A percentile compares a stretch with the other conserved stretches of the same genome.
Conservation (phyloP, 2,329 filamentous ascomycete species). For the Dactylellina haptotyla region DNA sequence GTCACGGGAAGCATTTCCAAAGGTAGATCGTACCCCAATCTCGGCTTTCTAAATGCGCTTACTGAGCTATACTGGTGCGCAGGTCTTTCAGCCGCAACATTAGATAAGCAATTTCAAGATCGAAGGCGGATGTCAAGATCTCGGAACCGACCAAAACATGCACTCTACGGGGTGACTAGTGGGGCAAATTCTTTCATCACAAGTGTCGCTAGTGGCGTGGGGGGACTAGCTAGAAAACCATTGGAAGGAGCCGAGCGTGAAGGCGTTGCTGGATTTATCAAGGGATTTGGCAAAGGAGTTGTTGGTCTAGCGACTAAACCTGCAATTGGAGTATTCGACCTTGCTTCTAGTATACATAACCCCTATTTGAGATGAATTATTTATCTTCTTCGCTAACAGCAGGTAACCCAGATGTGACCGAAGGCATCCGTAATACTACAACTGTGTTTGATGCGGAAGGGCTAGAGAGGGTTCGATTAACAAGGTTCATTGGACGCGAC, state of each 20-base stretch:
- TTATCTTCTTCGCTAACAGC: neutral
- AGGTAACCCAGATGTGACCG: conserved; percentile 73
- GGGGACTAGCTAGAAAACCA: conserved; percentile 90
- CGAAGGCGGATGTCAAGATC: conserved; percentile 91
- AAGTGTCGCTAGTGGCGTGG: conserved; percentile 91
- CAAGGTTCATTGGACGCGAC: conserved; percentile 89
- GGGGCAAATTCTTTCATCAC: conserved; percentile 95
- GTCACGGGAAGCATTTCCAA: conserved; percentile 98
- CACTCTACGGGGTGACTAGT: conserved; percentile 92
- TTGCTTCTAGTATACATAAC: conserved; percentile 80
- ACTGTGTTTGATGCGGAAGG: conserved; percentile 97
- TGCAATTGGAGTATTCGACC: conserved; percentile 93
- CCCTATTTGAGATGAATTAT: neutral
- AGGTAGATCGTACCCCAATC: conserved; percentile 61
- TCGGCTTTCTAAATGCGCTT: no score
- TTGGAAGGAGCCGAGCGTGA: conserved; percentile 96
- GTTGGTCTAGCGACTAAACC: conserved; percentile 96
- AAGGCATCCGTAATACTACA: conserved; percentile 97
- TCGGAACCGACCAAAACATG: conserved; percentile 94
- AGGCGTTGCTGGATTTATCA: conserved; percentile 92
- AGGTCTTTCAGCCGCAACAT: conserved; percentile 86
- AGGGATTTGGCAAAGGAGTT: conserved; percentile 94
- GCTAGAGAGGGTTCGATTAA: conserved; percentile 91
- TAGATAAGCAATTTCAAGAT: conserved; percentile 99
- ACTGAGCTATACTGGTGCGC: conserved; percentile 1